A percentile compares a stretch with the other conserved stretches of the same genome.
Conservation (phyloP, 2,329 filamentous ascomycete species). For the Dactylellina cionopaga region DNA sequence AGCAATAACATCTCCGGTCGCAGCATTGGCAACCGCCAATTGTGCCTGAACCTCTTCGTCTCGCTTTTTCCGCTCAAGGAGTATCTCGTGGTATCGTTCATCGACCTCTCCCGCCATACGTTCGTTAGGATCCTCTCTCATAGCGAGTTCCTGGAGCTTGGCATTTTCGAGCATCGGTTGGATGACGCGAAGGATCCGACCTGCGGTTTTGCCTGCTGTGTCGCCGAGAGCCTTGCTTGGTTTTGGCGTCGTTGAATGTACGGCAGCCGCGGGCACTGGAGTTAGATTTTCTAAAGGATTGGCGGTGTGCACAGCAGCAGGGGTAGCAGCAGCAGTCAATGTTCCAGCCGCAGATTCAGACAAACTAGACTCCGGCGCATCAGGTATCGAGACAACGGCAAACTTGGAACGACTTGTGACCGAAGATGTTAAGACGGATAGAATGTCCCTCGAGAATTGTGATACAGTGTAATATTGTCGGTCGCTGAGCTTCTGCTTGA, state of each 20-base stretch:
- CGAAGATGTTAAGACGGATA: constrained; percentile 62
- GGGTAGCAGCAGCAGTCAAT: constrained; percentile 25
- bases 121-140: constrained; percentile 50
- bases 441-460: constrained; percentile 66
- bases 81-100: constrained; percentile 49
- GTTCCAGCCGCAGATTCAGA: not conserved
- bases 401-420: constrained; percentile 49
- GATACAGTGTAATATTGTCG: constrained; percentile 70
- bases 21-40: constrained; percentile 5
- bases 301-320: constrained; percentile 31
- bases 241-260: constrained; percentile 2
- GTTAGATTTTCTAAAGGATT: constrained; percentile 32
- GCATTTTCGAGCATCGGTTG: constrained; percentile 50
- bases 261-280: not conserved
- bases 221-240: constrained; percentile 37
- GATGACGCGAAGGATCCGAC: constrained; percentile 42
- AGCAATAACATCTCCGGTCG: not conserved
- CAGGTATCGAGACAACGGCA: constrained; percentile 25
- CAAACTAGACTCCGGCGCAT: constrained; percentile 2
- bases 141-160: constrained; percentile 38
- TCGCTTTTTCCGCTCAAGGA: constrained; percentile 37
- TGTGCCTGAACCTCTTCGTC: constrained; percentile 43
- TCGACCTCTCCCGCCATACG: constrained; percentile 46
- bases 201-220: constrained; percentile 48
- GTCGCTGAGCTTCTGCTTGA: constrained; percentile 67